Base-by-base conservation (phyloP, 805 yeast species). In the Saccharomycopsis guyanensis region DNA sequence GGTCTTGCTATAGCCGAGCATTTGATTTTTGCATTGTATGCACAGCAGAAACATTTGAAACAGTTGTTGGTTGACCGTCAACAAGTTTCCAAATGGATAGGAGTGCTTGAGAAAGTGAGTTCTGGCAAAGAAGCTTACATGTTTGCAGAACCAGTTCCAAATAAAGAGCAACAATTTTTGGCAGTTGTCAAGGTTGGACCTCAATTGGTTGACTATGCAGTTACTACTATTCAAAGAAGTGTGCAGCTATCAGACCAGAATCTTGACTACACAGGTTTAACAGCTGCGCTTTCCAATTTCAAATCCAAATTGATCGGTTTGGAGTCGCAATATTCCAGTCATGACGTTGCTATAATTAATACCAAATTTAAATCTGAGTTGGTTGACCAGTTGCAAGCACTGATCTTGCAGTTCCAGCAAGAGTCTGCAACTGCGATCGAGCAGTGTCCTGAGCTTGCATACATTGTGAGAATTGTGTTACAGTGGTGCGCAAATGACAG, bases 1-100 rank as follows among this genome's bases (percentile, higher is more conserved):
- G 94, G 88, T 33, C 66, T 87, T 56, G 87, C 88, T 6, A 78
- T 80, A 6, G 66, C 78, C 2, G 97, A 91, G 56, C 81, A 86
- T 59, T 59, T 86, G 42, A 60, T 88, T 2, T 75, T 72, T 47
- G 66, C 75, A 2, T 61, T 88, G 51, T 66, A 83, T 15, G 69
- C 75, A 2, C 66, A 71, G 20, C 71, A 86, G 54, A 62, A 65
- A 13, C 74, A 81, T 1, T 53, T 82, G 27, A 50, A 56, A 2
- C 60, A 62, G 2, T 15, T 50, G 12, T 12, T 12, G 3, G 22
- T 10, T 25, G 20, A 33, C 20, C 37, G 37, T 15, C 19, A 8
- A 10, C 8, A 5, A 6, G 18, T 19, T 33, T 34, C 10, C 10
- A 24, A 31, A 8, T 31, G 29, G 32, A 27, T 15, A 10, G 20